Percentiles rank a stretch among this genome's conserved stretches.
phyloP scores from a whole-genome alignment of 768 basidiomycete species.

The Pleurotus sapidus region DNA sequence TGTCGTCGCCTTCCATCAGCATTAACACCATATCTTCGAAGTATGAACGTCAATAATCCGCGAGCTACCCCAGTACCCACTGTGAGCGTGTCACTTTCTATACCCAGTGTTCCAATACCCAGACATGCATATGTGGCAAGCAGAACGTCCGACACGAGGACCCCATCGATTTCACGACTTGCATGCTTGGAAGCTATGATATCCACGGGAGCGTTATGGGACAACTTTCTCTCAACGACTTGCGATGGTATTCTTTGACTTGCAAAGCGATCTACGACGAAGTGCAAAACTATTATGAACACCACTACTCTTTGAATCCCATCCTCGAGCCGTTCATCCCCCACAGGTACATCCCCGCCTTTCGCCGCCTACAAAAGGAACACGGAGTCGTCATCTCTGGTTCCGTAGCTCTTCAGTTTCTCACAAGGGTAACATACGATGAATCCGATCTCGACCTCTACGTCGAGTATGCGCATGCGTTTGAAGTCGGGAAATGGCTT shows the following conservation, averaged over 20 bases:
- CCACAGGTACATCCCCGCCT: conserved; percentile 19
- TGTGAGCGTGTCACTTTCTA: no score
- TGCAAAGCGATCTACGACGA: conserved; percentile 12
- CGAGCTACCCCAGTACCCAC: no score
- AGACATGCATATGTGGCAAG: no score
- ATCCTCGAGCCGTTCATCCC: conserved; percentile 33
- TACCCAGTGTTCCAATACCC: no score
- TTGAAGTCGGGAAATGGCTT: conserved; percentile 34
- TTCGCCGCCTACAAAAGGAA: conserved; percentile 38
- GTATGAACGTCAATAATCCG: no score
- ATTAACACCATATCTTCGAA: no score
- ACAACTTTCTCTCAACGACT: conserved; percentile 19
- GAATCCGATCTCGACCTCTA: conserved; percentile 54
- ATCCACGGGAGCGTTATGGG: background rate
- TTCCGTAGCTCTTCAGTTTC: conserved; percentile 50
- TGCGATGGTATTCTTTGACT: conserved; percentile 18
- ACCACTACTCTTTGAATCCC: conserved; percentile 31
- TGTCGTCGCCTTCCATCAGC: no score
- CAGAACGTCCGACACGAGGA: no score
- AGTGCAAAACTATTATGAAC: conserved; percentile 5
- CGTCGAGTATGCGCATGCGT: conserved; percentile 25
- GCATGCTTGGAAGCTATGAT: conserved; percentile 1
- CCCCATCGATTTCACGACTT: no score
- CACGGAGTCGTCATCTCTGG: conserved; percentile 51
- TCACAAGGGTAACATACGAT: conserved; percentile 40